These are phyloP conservation scores for Chaetomium fimeti DNA, from an alignment of 495 filamentous ascomycete species.

Conservation along the genomic window DNA sequence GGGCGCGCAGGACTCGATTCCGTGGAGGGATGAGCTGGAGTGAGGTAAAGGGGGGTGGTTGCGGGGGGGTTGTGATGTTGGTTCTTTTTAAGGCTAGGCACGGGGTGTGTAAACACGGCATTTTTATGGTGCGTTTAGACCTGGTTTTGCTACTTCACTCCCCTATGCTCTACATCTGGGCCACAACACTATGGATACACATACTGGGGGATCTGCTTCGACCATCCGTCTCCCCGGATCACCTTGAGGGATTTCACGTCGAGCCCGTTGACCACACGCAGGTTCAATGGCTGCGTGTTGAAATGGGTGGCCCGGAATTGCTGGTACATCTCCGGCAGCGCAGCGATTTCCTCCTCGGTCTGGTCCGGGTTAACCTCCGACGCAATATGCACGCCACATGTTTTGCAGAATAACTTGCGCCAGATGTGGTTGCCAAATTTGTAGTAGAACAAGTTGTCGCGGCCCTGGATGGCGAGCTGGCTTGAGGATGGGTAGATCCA, in stretches of 20 bases:
- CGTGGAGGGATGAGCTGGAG: constrained; percentile 76
- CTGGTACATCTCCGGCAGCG: constrained; percentile 25
- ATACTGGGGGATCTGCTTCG: constrained; percentile 25
- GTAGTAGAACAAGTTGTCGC: constrained; percentile 41
- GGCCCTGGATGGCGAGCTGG: constrained; percentile 36
- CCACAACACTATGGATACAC: constrained; percentile 35
- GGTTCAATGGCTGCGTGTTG: constrained; percentile 29
- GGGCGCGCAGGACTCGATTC: constrained; percentile 87
- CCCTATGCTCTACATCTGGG: neutral
- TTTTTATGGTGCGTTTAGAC: neutral
- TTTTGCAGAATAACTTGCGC: constrained; percentile 46
- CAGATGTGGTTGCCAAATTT: constrained; percentile 30
- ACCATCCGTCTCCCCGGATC: constrained; percentile 30
- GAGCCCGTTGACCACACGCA: constrained; percentile 37
- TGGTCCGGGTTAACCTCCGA: constrained; percentile 24
- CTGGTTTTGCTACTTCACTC: neutral
- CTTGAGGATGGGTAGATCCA: constrained; percentile 40
- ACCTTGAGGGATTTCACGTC: constrained; percentile 34
- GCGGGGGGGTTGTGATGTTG: too few relatives aligned
- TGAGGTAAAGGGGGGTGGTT: neutral
- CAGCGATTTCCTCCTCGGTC: constrained; percentile 29
- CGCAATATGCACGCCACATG: constrained; percentile 42
- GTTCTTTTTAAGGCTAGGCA: too few relatives aligned
- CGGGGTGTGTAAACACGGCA: neutral
- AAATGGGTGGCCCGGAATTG: constrained; percentile 7